Evolutionary conservation across 225 moss, liverwort and hornwort genomes (phyloP), one percentile per base, ranked within the genome.

Genomic region (Antitrichia curtipendula): DNA sequence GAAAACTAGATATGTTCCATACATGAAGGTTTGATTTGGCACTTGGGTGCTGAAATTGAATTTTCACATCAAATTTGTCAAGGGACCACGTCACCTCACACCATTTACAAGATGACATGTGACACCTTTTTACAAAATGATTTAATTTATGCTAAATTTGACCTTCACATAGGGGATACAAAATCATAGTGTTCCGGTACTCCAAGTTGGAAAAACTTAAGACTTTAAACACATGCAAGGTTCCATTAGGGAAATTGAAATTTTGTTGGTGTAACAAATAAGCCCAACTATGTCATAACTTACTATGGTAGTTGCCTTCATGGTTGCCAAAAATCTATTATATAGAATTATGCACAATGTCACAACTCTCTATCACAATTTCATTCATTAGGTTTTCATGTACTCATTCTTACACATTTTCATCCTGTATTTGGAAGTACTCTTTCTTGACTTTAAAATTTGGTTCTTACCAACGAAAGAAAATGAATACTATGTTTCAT

Each of bases 281-380:
- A 22, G 22, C 4, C 0, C 10, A 49, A 49, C 10, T 21, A 68
- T 38, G n/a, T 7, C 13, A 68, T 38, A 38, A 23, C 23, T 38
- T 68, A 23, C 38, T 38, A n/a, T n/a, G n/a, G n/a, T n/a, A 66
- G n/a, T 38, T 66, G 21, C n/a, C 3, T n/a, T 36, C 12, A 4
- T 21, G n/a, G n/a, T n/a, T 38, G 38, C 38, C 38, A 38, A 7
- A 66, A 38, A 66, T 38, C 22, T 66, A 66, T 13, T 22, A 22
- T 38, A 38, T 38, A 38, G 38, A 38, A 23, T 23, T 66, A 38
- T 68, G 21, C 7, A 21, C 21, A n/a, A 66, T n/a, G 65, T 36
- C 20, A 64, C 11, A 1, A 20, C 11, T n/a, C 4, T 20, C 0
- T n/a, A 0, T 38, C 7, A 68, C 2, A 22, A 22, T 22, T 38